A percentile compares a stretch with the other conserved stretches of the same genome.
Evolutionary conservation across 2,329 filamentous ascomycete genomes (phyloP).

Genomic region (Teratosphaeria viscida): DNA sequence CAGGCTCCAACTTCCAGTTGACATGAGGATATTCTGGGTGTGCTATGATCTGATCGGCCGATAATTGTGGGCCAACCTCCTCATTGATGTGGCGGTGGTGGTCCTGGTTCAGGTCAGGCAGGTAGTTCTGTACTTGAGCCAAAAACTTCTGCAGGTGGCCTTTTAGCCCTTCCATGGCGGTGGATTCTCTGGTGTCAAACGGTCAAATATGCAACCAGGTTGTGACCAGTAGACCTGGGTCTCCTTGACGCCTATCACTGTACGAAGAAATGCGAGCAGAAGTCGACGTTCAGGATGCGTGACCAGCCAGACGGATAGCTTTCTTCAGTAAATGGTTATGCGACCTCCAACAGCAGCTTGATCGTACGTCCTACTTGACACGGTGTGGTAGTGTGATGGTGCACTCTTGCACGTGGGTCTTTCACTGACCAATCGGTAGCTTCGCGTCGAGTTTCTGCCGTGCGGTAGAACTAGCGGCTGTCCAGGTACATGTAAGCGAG

Average conservation of each 20-base stretch:
- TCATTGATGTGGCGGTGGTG: slow-evolving; percentile 7
- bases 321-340: not conserved
- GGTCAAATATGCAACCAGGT: too few relatives aligned
- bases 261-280: not conserved
- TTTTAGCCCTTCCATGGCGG: not conserved
- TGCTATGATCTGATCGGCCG: slow-evolving; percentile 47
- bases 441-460: too few relatives aligned
- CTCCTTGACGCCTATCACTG: not conserved
- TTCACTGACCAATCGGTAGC: not conserved
- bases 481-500: too few relatives aligned
- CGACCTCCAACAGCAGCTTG: not conserved
- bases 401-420: not conserved
- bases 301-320: not conserved
- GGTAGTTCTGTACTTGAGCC: slow-evolving; percentile 1
- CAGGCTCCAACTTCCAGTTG: slow-evolving; percentile 59
- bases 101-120: slow-evolving; percentile 8
- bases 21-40: slow-evolving; percentile 58
- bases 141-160: not conserved
- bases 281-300: not conserved
- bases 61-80: slow-evolving; percentile 23
- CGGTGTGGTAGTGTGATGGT: not conserved
- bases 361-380: not conserved
- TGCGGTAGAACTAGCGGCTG: too few relatives aligned
- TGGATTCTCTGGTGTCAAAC: not conserved
- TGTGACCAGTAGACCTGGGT: too few relatives aligned